Evolutionary conservation across 441 rosid genomes (phyloP).

Genomic region (Croton setiger): DNA sequence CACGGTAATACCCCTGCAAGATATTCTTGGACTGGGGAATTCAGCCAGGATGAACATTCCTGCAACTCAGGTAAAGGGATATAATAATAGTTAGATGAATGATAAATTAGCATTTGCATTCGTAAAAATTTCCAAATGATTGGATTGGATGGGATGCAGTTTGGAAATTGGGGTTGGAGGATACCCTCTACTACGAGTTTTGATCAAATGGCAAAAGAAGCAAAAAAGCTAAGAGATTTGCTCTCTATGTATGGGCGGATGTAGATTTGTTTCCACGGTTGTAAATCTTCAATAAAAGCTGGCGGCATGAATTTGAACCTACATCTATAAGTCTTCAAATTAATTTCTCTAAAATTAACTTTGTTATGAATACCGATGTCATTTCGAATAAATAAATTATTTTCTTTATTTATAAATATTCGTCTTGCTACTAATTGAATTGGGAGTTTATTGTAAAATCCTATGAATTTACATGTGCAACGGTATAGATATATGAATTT

Average conservation of each 20-base stretch:
- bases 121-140: not conserved
- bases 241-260: conserved; percentile 63
- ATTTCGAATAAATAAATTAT: not conserved
- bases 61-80: conserved; percentile 64
- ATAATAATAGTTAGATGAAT: not conserved
- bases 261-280: conserved; percentile 17
- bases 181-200: conserved; percentile 62
- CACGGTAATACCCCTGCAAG: conserved; percentile 85
- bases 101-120: not conserved
- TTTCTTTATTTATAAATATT: not conserved
- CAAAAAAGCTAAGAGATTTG: conserved; percentile 48
- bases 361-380: not conserved
- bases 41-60: conserved; percentile 95
- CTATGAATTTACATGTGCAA: too few species aligned
- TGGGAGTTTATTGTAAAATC: too few species aligned
- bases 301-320: not conserved
- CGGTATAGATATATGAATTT: too few species aligned
- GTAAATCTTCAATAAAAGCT: not conserved
- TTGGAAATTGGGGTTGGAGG: conserved; percentile 95
- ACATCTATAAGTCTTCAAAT: not conserved
- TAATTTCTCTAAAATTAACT: not conserved
- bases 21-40: conserved; percentile 74
- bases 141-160: conserved; percentile 33
- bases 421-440: too few species aligned
- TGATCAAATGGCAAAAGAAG: conserved; percentile 58